Evolutionary conservation across 2,329 filamentous ascomycete species (phyloP), one percentile per base, ranked within the genome.

Genomic region (Arthrobotrys entomopaga): DNA sequence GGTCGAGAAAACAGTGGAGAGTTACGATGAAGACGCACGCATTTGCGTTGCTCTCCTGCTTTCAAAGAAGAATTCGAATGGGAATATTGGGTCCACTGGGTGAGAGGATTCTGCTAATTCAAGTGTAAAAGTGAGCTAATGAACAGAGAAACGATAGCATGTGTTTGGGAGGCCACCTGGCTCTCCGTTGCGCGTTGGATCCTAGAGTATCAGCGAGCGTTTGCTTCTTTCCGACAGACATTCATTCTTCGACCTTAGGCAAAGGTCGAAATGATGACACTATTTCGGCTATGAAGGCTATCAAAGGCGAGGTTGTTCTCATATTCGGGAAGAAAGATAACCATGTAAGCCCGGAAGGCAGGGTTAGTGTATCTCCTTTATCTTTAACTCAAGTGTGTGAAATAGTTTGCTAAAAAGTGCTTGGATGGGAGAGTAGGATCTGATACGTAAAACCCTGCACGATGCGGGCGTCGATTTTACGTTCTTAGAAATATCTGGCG

Each of bases 291-390:
- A 86, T 91, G 63, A 80, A 82, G 5, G 87, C 90, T 77, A 90
- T 96, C 81, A 88, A 88, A 80, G 91, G 88, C 15, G 93, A 97
- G 81, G 83, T 95, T 15, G 86, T 91, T 71, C 90, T 97, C 88
- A 96, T 97, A 80, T 96, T 96, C 80, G 93, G 93, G 61, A 90
- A 96, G 82, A 89, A 90, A 80, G 93, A 97, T 81, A 96, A 89
- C 69, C 93, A 97, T 81, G 93, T 97, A 13, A 92, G 92, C 1
- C 88, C 92, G 42, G 87, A 87, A 46, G 93, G 93, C 1, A 86
- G 93, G 56, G 69, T 73, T 58, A 29, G 61, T 58, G 46, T 16
- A 92, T 96, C 81, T 82, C 96, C 77, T 95, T 97, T 19, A 50
- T 34, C 5, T 34, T 34, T 34, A 10, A 34, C 29, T 8, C 29